Evolutionary conservation across 495 filamentous ascomycete genomes (phyloP), one percentile per base, ranked within the genome.

Genomic region (Umbilicaria muhlenbergii): DNA sequence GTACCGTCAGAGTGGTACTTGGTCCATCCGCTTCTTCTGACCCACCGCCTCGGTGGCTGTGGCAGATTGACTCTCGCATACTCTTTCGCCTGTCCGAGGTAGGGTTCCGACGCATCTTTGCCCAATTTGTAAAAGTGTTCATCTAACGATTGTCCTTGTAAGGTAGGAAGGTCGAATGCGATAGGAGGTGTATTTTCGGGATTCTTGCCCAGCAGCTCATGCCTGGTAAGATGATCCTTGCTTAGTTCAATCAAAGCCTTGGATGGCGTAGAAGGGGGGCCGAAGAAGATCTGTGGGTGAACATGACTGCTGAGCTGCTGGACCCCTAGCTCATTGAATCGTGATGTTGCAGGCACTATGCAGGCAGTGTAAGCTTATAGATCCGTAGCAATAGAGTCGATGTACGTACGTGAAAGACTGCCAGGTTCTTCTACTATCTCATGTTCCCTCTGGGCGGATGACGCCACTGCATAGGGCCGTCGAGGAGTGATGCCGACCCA

Each of bases 81-180:
- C 17, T 73, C 61, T 55, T 84, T 85, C 6, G 92, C 83, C 41
- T 75, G 67, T 0, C 62, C 60, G 34, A 94, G 60, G 56, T 87
- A 95, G n/a, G 89, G 88, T 49, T 95, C 83, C 17, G 85, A 84
- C 12, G 80, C 75, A 55, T 94, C 86, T 64, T 80, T 74, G 16
- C 91, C 91, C 5, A 99, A 74, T 57, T 76, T 88, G 67, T 85
- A 69, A 56, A 99, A 99, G 60, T 99, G 91, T 51, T 96, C 92
- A 58, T 96, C 92, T 18, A 99, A 62, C 0, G 84, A 82, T 21
- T 68, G 52, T 4, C 91, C 92, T 41, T 83, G 80, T 8, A 99
- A 73, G 14, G 62, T 52, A 0, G 91, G 91, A 1, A 99, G 64
- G 47, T 94, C 77, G 58, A 96, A 95, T 33, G 73, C 79, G 54